Conservation (phyloP, 805 yeast species). For the Candida railenensis region DNA sequence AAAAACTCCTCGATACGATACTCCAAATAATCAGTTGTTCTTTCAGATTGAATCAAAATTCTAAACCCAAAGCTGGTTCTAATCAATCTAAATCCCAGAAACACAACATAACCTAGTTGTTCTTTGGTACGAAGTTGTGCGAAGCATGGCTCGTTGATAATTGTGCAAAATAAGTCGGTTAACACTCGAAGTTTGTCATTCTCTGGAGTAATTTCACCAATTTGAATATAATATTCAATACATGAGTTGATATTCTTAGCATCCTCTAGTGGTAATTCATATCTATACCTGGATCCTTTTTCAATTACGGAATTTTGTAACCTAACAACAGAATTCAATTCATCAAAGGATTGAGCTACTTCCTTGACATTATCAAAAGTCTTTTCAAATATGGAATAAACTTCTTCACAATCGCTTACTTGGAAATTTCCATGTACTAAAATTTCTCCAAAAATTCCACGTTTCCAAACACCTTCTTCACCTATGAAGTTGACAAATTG, state of each 20-base stretch:
- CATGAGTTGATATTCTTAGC: slow-evolving; percentile 77
- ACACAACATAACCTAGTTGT: slow-evolving; percentile 93
- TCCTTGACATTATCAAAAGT: background rate
- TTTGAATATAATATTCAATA: slow-evolving; percentile 72
- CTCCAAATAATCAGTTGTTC: slow-evolving; percentile 70
- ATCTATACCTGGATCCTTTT: slow-evolving; percentile 38
- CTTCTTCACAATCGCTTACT: slow-evolving; percentile 51
- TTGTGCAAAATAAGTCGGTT: slow-evolving; percentile 67
- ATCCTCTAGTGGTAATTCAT: slow-evolving; percentile 56
- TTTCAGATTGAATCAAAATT: slow-evolving; percentile 81
- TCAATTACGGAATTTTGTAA: slow-evolving; percentile 39
- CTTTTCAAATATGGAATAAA: slow-evolving; percentile 41
- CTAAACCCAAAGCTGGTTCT: slow-evolving; percentile 74
- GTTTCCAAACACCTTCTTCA: slow-evolving; percentile 37
- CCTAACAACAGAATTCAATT: slow-evolving; percentile 15
- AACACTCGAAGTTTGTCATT: slow-evolving; percentile 39
- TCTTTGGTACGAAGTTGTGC: slow-evolving; percentile 88
- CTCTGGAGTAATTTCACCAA: slow-evolving; percentile 40
- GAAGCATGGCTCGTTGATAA: slow-evolving; percentile 85
- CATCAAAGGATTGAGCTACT: background rate
- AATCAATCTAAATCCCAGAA: slow-evolving; percentile 66
- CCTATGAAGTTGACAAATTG: slow-evolving; percentile 53
- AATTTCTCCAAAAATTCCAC: slow-evolving; percentile 67
- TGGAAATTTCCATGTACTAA: slow-evolving; percentile 72
- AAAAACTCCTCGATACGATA: slow-evolving; percentile 73